Conservation (phyloP, 331 rosid genomes). For the Malus hybrid region DNA sequence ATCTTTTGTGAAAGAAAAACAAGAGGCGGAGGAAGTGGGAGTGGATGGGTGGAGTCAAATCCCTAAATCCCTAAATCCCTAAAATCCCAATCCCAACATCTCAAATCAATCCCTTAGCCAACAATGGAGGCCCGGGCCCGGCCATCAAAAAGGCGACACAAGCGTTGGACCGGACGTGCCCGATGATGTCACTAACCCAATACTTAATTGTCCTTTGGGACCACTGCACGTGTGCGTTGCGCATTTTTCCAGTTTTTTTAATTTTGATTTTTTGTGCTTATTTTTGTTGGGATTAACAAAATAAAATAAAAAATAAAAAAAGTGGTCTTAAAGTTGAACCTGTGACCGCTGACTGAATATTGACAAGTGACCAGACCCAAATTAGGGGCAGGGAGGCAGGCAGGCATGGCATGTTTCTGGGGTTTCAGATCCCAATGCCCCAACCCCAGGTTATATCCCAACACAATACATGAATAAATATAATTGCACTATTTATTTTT, state of each 20-base stretch:
- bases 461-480: too few relatives aligned
- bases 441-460: neutral
- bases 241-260: neutral
- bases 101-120: slow-evolving; percentile 1
- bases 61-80: slow-evolving; percentile 11
- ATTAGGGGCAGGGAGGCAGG: slow-evolving; percentile 12
- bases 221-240: slow-evolving; percentile 31
- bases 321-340: neutral
- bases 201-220: neutral
- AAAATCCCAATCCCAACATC: slow-evolving; percentile 5
- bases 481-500: too few relatives aligned
- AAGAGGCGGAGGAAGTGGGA: neutral
- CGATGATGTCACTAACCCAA: slow-evolving; percentile 5
- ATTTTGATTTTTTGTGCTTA: neutral
- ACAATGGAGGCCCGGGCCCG: slow-evolving; percentile 17
- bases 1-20: too few relatives aligned
- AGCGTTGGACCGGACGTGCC: slow-evolving; percentile 44
- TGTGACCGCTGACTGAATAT: neutral
- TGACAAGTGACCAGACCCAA: slow-evolving; percentile 15
- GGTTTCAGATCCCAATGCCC: slow-evolving; percentile 45
- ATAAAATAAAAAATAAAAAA: neutral
- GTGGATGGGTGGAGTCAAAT: slow-evolving; percentile 1
- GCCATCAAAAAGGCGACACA: slow-evolving; percentile 50
- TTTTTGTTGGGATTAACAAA: neutral
- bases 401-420: slow-evolving; percentile 31